These are phyloP conservation scores for Scheffersomyces stambukii DNA, from an alignment of 1,139 yeast species.

Conservation along the genomic window DNA sequence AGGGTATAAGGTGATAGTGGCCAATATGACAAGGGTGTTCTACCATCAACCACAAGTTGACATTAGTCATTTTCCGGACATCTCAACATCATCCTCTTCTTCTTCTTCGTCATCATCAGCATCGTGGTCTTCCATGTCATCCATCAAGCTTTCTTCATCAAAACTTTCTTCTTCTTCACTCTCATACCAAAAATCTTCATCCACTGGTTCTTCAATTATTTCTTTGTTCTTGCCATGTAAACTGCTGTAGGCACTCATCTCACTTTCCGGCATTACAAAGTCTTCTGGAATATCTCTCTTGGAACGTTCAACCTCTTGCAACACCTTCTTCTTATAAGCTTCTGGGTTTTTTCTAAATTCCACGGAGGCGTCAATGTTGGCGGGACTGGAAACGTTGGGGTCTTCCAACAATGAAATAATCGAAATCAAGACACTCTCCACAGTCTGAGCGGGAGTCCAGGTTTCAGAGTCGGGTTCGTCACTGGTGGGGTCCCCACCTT, in stretches of 20 bases:
- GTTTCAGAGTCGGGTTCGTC: conserved; percentile 92
- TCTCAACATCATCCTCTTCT: conserved; percentile 42
- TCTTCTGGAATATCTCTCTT: conserved; percentile 83
- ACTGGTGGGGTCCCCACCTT: conserved; percentile 81
- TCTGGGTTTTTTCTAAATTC: conserved; percentile 84
- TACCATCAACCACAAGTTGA: not conserved
- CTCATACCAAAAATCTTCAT: conserved; percentile 86
- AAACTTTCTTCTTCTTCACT: conserved; percentile 52
- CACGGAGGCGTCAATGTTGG: conserved; percentile 94
- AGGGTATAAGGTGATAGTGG: conserved; percentile 1
- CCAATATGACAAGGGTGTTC: not conserved
- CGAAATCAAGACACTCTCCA: conserved; percentile 83
- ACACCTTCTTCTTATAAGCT: conserved; percentile 73
- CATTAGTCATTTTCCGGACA: conserved; percentile 22
- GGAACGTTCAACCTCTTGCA: conserved; percentile 79
- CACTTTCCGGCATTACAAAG: conserved; percentile 70
- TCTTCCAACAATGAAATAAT: conserved; percentile 88
- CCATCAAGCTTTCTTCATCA: conserved; percentile 54
- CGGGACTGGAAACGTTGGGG: conserved; percentile 91
- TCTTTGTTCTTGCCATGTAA: conserved; percentile 34
- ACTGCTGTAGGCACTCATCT: conserved; percentile 57
- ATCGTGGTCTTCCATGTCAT: conserved; percentile 50
- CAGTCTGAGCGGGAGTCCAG: conserved; percentile 97
- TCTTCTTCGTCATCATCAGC: conserved; percentile 58
- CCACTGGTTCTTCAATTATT: conserved; percentile 61